These are phyloP conservation scores for Globisporangium perplexum DNA, from an alignment of 352 stramenopile genomes.

Conservation along the genomic window DNA sequence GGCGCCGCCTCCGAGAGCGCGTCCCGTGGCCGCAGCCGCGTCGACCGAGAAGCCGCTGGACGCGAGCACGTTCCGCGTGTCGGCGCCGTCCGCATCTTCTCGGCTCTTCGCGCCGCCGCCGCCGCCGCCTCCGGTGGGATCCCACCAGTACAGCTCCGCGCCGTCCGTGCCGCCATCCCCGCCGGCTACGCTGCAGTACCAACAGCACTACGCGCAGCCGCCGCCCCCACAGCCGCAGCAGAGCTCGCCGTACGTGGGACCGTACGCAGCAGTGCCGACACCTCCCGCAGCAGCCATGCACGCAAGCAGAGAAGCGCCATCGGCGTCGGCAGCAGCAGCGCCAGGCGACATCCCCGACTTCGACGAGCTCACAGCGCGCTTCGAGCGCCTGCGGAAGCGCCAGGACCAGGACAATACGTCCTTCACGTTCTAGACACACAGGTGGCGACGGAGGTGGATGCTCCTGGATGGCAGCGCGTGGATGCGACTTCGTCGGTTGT, in stretches of 20 bases:
- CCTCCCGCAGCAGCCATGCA: conserved; percentile 6
- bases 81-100: conserved; percentile 11
- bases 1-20: conserved; percentile 36
- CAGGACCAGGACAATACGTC: conserved; percentile 57
- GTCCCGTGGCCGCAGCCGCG: conserved; percentile 36
- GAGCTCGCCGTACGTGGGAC: conserved; percentile 11
- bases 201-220: conserved; percentile 13
- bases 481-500: too few relatives aligned
- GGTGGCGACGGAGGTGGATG: too few relatives aligned
- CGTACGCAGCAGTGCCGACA: background rate
- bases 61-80: conserved; percentile 7
- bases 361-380: conserved; percentile 91
- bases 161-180: background rate
- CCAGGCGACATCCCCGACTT: conserved; percentile 69
- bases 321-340: conserved; percentile 8
- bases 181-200: background rate
- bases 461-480: too few relatives aligned
- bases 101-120: conserved; percentile 24
- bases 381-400: conserved; percentile 84
- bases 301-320: background rate
- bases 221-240: conserved; percentile 5
- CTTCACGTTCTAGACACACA: conserved; percentile 63
- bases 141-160: conserved; percentile 5
- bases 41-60: conserved; percentile 23
- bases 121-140: conserved; percentile 1